Evolutionary conservation across 2,329 filamentous ascomycete genomes (phyloP), one percentile per base, ranked within the genome.

Genomic region (Acrodontium crateriforme): DNA sequence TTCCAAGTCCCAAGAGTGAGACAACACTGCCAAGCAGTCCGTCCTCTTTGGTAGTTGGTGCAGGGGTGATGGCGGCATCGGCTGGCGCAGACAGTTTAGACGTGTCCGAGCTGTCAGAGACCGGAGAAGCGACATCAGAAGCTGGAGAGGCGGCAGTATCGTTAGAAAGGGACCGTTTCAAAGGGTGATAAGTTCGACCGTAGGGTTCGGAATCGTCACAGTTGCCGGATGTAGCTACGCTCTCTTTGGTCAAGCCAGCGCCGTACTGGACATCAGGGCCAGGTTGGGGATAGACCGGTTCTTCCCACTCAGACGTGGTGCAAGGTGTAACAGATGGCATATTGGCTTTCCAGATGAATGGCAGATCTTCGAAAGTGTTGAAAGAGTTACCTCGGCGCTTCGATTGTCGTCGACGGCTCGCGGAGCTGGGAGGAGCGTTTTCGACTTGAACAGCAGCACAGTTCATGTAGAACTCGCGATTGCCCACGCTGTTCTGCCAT

Each of bases 401-500:
- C n/a, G n/a, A n/a, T n/a, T n/a, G n/a, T n/a, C n/a, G 42, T 85
- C 67, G 28, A 69, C n/a, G n/a, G n/a, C n/a, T n/a, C n/a, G n/a
- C n/a, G n/a, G n/a, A n/a, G n/a, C n/a, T n/a, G n/a, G n/a, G n/a
- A n/a, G n/a, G n/a, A n/a, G n/a, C n/a, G n/a, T n/a, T n/a, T n/a
- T n/a, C 8, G 13, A 38, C 29, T 9, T 18, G 19, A 12, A 38
- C 20, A 9, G 18, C 63, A 6, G 80, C 79, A 47, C 81, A 89
- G 14, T 83, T 82, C 76, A 83, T 83, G 66, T 89, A 89, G 69
- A 79, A 80, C 52, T 87, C 80, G 25, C 80, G 68, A 56, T 84
- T 84, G 15, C 80, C 79, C 8, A 36, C 28, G 14, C 45, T 36
- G 30, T 55, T 54, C 38, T 49, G 44, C 56, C 56, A 60, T 9